Conservation (phyloP, 2,329 filamentous ascomycete species). For the Cladobotryum mycophilum region DNA sequence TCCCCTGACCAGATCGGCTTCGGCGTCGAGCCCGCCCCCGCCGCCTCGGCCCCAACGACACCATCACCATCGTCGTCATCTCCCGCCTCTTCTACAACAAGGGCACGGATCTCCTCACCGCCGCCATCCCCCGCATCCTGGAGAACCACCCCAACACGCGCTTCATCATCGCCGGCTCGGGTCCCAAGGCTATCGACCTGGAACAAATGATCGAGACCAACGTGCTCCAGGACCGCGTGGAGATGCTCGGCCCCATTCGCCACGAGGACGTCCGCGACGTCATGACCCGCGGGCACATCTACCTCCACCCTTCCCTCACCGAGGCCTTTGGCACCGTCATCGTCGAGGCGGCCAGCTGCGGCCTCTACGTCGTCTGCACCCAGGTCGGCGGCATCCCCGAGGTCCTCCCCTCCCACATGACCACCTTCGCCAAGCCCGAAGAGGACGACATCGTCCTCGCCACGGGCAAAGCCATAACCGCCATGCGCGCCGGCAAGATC, state of each 20-base stretch:
- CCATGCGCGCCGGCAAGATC: conserved; percentile 77
- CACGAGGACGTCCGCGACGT: conserved; percentile 97
- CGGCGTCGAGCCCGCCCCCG: conserved; percentile 47
- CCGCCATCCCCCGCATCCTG: conserved; percentile 87
- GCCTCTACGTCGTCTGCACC: conserved; percentile 92
- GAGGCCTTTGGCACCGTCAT: conserved; percentile 98
- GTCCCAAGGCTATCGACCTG: conserved; percentile 92
- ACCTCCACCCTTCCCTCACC: conserved; percentile 88
- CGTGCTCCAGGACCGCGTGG: conserved; percentile 86
- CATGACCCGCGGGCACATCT: conserved; percentile 95
- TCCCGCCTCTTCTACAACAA: conserved; percentile 99
- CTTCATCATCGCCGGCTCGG: conserved; percentile 93
- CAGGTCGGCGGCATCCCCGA: conserved; percentile 96
- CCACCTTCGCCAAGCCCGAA: conserved; percentile 91
- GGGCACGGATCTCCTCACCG: conserved; percentile 93
- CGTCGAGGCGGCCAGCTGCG: conserved; percentile 92
- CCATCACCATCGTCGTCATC: conserved; percentile 93
- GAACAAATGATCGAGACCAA: conserved; percentile 98
- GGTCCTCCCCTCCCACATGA: conserved; percentile 94
- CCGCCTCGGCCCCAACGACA: conserved; percentile 72
- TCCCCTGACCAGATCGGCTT: conserved; percentile 28
- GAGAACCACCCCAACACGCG: conserved; percentile 85
- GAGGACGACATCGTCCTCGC: conserved; percentile 90
- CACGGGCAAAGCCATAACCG: conserved; percentile 81
- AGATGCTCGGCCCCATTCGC: conserved; percentile 83